A percentile compares a stretch with the other conserved stretches of the same genome.
These are phyloP conservation scores for Mucuna pruriens DNA, from an alignment of 306 rosid genomes.

Conservation along the genomic window DNA sequence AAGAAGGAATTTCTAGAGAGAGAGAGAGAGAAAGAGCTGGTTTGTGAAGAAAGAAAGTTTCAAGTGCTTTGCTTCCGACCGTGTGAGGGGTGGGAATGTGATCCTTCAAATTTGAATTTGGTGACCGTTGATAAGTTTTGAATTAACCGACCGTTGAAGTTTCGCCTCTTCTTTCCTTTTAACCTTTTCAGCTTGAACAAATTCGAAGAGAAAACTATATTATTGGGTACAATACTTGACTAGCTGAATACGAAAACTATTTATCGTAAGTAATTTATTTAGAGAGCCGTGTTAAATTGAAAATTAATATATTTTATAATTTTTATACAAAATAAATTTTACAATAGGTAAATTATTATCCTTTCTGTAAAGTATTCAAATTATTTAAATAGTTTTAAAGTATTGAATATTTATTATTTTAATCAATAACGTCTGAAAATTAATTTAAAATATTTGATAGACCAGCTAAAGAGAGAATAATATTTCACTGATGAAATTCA, in stretches of 20 bases:
- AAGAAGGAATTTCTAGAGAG: constrained; percentile 4
- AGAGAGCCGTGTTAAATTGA: background rate
- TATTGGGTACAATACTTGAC: too few species aligned
- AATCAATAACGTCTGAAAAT: too few species aligned
- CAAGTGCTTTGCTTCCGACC: background rate
- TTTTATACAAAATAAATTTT: too few species aligned
- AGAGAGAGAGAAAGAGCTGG: background rate
- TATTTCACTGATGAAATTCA: too few species aligned
- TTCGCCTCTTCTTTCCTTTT: background rate
- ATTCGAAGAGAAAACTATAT: background rate
- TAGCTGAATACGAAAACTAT: background rate
- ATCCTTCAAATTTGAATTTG: constrained; percentile 43
- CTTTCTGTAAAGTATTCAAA: too few species aligned
- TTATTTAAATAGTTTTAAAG: too few species aligned
- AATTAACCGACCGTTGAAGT: constrained; percentile 26
- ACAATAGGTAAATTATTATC: too few species aligned
- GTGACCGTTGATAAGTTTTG: constrained; percentile 44
- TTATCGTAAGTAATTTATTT: background rate
- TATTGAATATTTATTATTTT: too few species aligned
- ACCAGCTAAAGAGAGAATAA: too few species aligned
- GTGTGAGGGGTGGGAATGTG: background rate
- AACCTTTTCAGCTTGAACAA: background rate
- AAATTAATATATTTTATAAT: too few species aligned
- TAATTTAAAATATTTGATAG: too few species aligned
- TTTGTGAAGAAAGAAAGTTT: constrained; percentile 41